phyloP scores from a whole-genome alignment of 192 early-diverging fungal species.

The Jimgerdemannia flammicorona region DNA sequence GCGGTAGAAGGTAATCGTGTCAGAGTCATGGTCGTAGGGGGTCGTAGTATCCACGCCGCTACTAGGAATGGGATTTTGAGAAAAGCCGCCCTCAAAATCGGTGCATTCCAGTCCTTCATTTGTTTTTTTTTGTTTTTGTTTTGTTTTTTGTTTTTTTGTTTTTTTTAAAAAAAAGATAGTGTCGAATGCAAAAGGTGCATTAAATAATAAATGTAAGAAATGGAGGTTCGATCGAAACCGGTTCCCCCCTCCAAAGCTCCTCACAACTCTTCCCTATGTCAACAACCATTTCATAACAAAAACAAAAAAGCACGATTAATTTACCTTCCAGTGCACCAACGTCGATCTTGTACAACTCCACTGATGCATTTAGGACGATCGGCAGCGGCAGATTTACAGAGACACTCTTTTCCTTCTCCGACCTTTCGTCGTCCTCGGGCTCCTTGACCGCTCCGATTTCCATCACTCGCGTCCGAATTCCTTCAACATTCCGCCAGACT shows the following conservation, averaged over 20 bases:
- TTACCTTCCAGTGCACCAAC: not conserved
- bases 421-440: not conserved
- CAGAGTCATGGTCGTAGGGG: not conserved
- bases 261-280: not conserved
- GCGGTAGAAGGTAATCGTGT: not conserved
- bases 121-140: too few species aligned
- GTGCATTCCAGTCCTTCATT: not conserved
- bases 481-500: not conserved
- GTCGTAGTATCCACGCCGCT: not conserved
- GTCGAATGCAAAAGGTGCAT: too few species aligned
- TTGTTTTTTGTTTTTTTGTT: too few species aligned
- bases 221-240: too few species aligned
- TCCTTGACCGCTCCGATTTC: not conserved
- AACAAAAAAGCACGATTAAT: not conserved
- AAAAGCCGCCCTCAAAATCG: not conserved
- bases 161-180: too few species aligned
- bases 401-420: not conserved
- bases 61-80: not conserved
- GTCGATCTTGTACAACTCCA: not conserved
- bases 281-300: not conserved
- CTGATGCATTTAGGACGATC: not conserved
- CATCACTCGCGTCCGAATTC: not conserved
- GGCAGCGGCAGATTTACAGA: not conserved
- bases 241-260: not conserved
- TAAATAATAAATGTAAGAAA: too few species aligned